Evolutionary conservation across 78 protist genomes (phyloP).

Genomic region (Speleostelium caveatum): DNA sequence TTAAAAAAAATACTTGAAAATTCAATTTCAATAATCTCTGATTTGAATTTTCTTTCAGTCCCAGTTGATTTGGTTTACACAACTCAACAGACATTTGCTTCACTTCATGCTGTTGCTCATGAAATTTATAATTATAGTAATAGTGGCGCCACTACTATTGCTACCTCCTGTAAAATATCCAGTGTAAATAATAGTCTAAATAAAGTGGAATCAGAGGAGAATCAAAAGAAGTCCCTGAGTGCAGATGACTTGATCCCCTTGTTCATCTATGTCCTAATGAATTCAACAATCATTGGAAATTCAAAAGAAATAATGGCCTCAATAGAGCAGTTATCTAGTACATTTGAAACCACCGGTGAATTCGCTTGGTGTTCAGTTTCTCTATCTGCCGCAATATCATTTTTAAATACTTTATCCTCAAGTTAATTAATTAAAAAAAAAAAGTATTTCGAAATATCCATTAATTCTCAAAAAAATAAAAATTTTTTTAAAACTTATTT

Average conservation of each 20-base stretch:
- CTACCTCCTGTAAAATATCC: too few relatives aligned
- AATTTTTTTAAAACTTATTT: too few relatives aligned
- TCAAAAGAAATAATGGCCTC: not conserved
- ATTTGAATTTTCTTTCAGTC: conserved; percentile 18
- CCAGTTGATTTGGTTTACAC: conserved; percentile 44
- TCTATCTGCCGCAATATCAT: conserved; percentile 56
- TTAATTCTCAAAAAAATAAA: too few relatives aligned
- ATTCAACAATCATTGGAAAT: conserved; percentile 11
- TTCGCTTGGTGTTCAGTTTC: conserved; percentile 64
- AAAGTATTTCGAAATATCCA: too few relatives aligned
- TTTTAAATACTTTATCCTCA: too few relatives aligned
- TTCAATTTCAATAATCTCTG: too few relatives aligned
- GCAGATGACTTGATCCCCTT: conserved; percentile 69
- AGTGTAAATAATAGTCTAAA: too few relatives aligned
- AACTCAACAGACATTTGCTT: conserved; percentile 34
- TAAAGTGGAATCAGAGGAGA: too few relatives aligned
- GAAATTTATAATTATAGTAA: conserved; percentile 4
- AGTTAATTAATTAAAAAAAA: too few relatives aligned
- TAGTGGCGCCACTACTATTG: not conserved
- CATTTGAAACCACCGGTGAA: conserved; percentile 46
- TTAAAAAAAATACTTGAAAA: too few relatives aligned
- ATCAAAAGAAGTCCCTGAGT: conserved; percentile 56
- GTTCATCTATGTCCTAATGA: conserved; percentile 45
- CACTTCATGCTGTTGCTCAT: too few relatives aligned
- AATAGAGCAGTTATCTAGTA: conserved; percentile 32